Evolutionary conservation across 306 rosid species (phyloP), one percentile per base, ranked within the genome.

Genomic region (Quercus bicolor): DNA sequence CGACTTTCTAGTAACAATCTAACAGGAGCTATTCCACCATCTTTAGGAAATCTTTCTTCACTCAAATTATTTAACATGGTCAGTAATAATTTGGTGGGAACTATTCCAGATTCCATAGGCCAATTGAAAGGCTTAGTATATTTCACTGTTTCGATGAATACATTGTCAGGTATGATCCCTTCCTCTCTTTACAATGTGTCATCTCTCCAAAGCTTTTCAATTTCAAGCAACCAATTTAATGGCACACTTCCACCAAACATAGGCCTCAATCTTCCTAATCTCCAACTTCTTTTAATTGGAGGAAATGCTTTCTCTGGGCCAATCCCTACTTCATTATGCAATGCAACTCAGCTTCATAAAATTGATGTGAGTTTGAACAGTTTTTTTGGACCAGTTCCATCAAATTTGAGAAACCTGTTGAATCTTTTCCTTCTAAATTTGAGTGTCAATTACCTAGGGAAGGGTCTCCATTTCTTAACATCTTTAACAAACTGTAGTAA

Each of bases 261-360:
- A 71, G 87, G 85, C 56, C 21, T 40, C 18, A 81, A 45, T 12
- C 78, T 85, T 28, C 88, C 90, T 8, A 68, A 75, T 26, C 81
- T 88, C 71, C 31, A 9, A 29, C 0, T 1, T 0, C 20, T 84
- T 28, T 48, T 19, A 7, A 21, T 86, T 11, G 75, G 48, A 15
- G 20, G 16, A 29, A 88, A 86, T 48, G 19, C 64, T 64, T 45
- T 88, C 68, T 78, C 83, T 1, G 84, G 86, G 8, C 7, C 33
- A n/a, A 82, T 88, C 52, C 92, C 84, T 13, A 10, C 33, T 15
- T 80, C 83, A 23, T 4, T 88, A 6, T 13, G 76, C 34, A 84
- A 88, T 80, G 84, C 88, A 34, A 73, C 89, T n/a, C 6, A 2
- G 8, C 72, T 83, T 2, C 20, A 62, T 1, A 2, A 1, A 26